These are phyloP conservation scores for Colletotrichum godetiae DNA, from an alignment of 2,329 filamentous ascomycete genomes.

Conservation along the genomic window DNA sequence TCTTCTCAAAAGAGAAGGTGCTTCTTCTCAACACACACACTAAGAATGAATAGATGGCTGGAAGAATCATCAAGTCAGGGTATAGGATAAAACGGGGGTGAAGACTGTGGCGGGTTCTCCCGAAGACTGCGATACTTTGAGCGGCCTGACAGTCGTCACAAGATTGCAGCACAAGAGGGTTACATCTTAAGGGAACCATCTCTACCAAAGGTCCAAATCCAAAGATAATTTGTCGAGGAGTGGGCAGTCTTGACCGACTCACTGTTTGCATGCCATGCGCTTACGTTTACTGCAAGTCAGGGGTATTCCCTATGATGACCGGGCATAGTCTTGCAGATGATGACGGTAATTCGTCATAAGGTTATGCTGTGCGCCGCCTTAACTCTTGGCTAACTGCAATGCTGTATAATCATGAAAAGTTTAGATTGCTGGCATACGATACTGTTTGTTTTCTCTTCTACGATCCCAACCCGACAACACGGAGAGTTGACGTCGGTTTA, in stretches of 20 bases:
- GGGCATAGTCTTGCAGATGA: neutral
- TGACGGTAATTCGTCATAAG: neutral
- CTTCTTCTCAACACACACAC: neutral
- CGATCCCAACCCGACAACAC: neutral
- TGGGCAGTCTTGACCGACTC: neutral
- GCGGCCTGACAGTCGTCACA: neutral
- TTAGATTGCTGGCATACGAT: too few species aligned
- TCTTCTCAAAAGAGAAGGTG: neutral
- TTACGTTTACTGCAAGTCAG: neutral
- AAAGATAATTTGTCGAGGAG: neutral
- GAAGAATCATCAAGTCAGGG: neutral
- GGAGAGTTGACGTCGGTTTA: neutral
- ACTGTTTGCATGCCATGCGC: neutral
- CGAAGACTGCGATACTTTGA: neutral
- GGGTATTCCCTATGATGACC: neutral
- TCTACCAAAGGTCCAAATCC: neutral
- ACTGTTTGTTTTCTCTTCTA: neutral
- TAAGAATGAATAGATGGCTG: neutral
- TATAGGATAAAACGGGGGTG: neutral
- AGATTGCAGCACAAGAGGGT: neutral
- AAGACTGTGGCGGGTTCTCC: neutral
- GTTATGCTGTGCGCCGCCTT: neutral
- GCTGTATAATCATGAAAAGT: too few species aligned
- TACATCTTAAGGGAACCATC: neutral
- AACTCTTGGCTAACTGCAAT: neutral